Percentiles rank a stretch among this genome's conserved stretches.
Conservation (phyloP, 148 eudicot genomes). For the Talinum fruticosum region DNA sequence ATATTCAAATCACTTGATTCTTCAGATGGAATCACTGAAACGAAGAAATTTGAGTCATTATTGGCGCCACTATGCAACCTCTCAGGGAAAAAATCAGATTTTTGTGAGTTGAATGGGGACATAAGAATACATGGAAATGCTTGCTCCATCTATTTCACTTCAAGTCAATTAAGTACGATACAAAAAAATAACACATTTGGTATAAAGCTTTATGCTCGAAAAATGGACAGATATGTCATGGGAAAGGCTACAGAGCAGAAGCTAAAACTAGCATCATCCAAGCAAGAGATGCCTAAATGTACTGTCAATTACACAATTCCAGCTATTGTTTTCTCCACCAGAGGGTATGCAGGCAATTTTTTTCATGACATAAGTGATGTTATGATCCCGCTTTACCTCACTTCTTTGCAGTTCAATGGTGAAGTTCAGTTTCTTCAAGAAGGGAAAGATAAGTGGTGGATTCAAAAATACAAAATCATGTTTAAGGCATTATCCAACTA, state of each 20-base stretch:
- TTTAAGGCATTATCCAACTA: slow-evolving; percentile 39
- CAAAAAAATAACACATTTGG: slow-evolving; percentile 8
- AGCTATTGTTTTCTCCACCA: slow-evolving; percentile 46
- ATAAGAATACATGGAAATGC: slow-evolving; percentile 50
- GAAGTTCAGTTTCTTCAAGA: slow-evolving; percentile 35
- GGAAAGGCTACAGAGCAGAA: slow-evolving; percentile 14
- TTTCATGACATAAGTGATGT: slow-evolving; percentile 58
- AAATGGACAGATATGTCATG: slow-evolving; percentile 40
- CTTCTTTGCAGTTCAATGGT: slow-evolving; percentile 35
- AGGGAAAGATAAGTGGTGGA: slow-evolving; percentile 31
- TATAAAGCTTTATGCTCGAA: slow-evolving; percentile 53
- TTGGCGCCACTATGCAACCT: slow-evolving; percentile 35
- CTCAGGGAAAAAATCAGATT: slow-evolving; percentile 42
- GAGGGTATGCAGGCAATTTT: slow-evolving; percentile 45
- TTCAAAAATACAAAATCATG: slow-evolving; percentile 23
- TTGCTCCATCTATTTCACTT: slow-evolving; percentile 40
- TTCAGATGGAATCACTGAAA: neutral
- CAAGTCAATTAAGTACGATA: neutral
- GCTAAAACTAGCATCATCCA: slow-evolving; percentile 14
- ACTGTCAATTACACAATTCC: slow-evolving; percentile 31
- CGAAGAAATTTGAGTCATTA: slow-evolving; percentile 5
- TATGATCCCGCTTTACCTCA: slow-evolving; percentile 44
- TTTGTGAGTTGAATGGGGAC: slow-evolving; percentile 47
- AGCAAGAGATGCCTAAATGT: slow-evolving; percentile 18
- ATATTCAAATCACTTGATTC: no score